These are phyloP conservation scores for Chiua virens DNA, from an alignment of 768 basidiomycete genomes.

Conservation along the genomic window DNA sequence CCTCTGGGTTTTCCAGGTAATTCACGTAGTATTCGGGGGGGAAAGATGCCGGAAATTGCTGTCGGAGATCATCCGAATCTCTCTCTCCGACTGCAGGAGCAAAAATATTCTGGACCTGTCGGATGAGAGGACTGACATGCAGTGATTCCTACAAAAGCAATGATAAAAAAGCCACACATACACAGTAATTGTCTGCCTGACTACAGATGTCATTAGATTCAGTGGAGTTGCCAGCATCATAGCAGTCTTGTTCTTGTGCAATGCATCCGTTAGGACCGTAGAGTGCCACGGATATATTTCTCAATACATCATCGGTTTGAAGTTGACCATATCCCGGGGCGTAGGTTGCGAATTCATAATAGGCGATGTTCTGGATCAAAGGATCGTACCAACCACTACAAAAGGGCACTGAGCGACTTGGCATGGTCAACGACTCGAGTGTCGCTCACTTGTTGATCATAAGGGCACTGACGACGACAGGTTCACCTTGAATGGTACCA, in stretches of 20 bases:
- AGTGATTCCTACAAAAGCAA: neutral
- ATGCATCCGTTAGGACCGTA: slow-evolving; percentile 51
- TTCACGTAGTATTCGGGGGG: slow-evolving; percentile 56
- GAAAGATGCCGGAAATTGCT: slow-evolving; percentile 51
- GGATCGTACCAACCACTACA: slow-evolving; percentile 67
- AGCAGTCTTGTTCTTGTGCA: slow-evolving; percentile 56
- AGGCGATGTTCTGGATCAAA: slow-evolving; percentile 59
- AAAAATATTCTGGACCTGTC: slow-evolving; percentile 47
- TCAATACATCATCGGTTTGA: slow-evolving; percentile 45
- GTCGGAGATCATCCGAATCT: slow-evolving; percentile 58
- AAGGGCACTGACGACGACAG: slow-evolving; percentile 54
- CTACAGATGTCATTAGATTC: slow-evolving; percentile 51
- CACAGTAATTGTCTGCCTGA: slow-evolving; percentile 55
- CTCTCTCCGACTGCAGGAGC: slow-evolving; percentile 50
- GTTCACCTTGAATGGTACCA: slow-evolving; percentile 47
- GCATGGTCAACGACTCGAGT: neutral
- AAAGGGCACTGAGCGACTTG: neutral
- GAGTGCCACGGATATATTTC: slow-evolving; percentile 46
- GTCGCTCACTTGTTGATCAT: slow-evolving; percentile 61
- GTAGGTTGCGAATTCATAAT: slow-evolving; percentile 56
- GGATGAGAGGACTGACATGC: neutral
- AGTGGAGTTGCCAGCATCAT: slow-evolving; percentile 47
- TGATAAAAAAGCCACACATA: slow-evolving; percentile 29
- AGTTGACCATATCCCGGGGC: slow-evolving; percentile 71
- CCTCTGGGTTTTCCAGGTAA: slow-evolving; percentile 39